A percentile compares a stretch with the other conserved stretches of the same genome.
Evolutionary conservation across 495 filamentous ascomycete genomes (phyloP).

Genomic region (Tetracladium marchalianum): DNA sequence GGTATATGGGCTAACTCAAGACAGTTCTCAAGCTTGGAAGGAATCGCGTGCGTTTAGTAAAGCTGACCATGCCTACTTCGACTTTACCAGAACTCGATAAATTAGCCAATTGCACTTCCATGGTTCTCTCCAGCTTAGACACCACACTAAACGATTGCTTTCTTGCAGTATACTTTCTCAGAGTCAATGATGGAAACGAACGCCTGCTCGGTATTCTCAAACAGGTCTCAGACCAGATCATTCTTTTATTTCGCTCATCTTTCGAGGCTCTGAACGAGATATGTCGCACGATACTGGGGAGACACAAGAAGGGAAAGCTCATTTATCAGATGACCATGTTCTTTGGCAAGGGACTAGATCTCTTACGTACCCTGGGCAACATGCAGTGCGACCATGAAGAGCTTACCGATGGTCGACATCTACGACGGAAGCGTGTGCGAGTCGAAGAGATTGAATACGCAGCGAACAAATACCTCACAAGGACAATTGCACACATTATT

Average conservation of each 20-base stretch:
- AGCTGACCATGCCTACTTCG: slow-evolving; percentile 1
- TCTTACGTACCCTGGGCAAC: slow-evolving; percentile 24
- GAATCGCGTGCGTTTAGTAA: slow-evolving; percentile 14
- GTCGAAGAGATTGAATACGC: slow-evolving; percentile 11
- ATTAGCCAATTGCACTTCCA: not conserved
- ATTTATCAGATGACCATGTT: slow-evolving; percentile 31
- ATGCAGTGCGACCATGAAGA: slow-evolving; percentile 10
- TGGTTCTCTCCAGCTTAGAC: slow-evolving; percentile 9
- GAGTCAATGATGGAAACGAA: not conserved
- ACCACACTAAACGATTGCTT: slow-evolving; percentile 5
- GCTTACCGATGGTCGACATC: not conserved
- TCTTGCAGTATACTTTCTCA: slow-evolving; percentile 2
- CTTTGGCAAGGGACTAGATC: slow-evolving; percentile 28
- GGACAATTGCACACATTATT: slow-evolving; percentile 1
- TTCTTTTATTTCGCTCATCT: slow-evolving; percentile 3
- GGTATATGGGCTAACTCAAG: slow-evolving; percentile 1
- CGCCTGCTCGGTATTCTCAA: slow-evolving; percentile 5
- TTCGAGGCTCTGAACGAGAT: slow-evolving; percentile 28
- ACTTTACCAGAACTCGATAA: slow-evolving; percentile 7
- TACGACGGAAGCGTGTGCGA: slow-evolving; percentile 3
- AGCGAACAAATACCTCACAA: slow-evolving; percentile 9
- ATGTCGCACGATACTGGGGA: slow-evolving; percentile 8
- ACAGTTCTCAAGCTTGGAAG: slow-evolving; percentile 3
- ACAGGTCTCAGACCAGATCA: slow-evolving; percentile 12
- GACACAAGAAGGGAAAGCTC: slow-evolving; percentile 19